Conservation (phyloP, 129 eudicot species). For the Sambucus nigra region DNA sequence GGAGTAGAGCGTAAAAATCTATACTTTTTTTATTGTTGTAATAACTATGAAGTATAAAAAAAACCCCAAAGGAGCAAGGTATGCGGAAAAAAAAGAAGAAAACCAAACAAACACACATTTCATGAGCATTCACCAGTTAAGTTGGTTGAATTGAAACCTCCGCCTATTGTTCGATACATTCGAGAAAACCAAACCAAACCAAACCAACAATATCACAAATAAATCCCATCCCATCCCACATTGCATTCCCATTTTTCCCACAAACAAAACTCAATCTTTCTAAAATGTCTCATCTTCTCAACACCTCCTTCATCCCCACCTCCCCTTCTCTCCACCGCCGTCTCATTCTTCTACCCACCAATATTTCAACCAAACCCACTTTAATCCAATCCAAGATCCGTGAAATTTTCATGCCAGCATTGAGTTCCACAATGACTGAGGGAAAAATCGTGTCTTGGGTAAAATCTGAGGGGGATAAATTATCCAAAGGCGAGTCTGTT, state of each 20-base stretch:
- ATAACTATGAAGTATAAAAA: too few species aligned
- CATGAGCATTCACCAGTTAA: not conserved
- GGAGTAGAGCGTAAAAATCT: too few species aligned
- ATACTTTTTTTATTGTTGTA: too few species aligned
- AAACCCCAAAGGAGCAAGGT: too few species aligned
- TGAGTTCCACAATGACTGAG: slow-evolving; percentile 95
- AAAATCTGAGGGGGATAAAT: slow-evolving; percentile 90
- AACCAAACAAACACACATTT: not conserved
- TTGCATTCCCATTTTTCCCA: not conserved
- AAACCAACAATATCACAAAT: not conserved
- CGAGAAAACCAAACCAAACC: slow-evolving; percentile 2
- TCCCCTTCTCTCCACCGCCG: slow-evolving; percentile 32
- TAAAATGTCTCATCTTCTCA: slow-evolving; percentile 73
- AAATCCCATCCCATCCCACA: not conserved
- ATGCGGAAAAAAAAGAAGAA: not conserved
- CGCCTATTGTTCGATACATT: slow-evolving; percentile 1
- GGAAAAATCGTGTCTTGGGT: slow-evolving; percentile 93
- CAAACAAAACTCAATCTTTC: not conserved
- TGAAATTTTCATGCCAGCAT: slow-evolving; percentile 96
- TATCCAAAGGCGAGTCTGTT: slow-evolving; percentile 79
- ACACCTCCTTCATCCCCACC: slow-evolving; percentile 64
- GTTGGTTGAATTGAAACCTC: slow-evolving; percentile 2
- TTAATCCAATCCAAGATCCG: slow-evolving; percentile 68
- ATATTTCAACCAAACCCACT: slow-evolving; percentile 12
- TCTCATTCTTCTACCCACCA: slow-evolving; percentile 6